Evolutionary conservation across 1,284 basidiomycete genomes (phyloP).

Genomic region (Tilletia indica): DNA sequence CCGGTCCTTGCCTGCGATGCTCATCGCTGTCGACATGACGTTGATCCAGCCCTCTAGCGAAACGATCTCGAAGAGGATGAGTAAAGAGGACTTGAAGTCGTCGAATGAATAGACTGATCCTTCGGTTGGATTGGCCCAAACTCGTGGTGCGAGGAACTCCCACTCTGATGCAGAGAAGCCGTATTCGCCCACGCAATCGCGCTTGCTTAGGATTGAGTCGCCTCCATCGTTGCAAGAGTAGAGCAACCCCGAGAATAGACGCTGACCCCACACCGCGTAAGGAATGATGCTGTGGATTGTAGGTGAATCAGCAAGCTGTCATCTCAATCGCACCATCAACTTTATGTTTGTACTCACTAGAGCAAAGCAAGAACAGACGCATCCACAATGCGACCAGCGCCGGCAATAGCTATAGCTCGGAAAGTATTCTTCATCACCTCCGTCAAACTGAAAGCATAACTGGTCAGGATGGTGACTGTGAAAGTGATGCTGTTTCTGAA

Average conservation of each 20-base stretch:
- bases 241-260: slow-evolving; percentile 83
- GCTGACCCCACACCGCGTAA: slow-evolving; percentile 94
- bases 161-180: slow-evolving; percentile 59
- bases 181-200: slow-evolving; percentile 76
- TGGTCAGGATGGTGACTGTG: neutral
- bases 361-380: slow-evolving; percentile 88
- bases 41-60: slow-evolving; percentile 92
- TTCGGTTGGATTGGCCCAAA: slow-evolving; percentile 81
- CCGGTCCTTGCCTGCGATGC: slow-evolving; percentile 66
- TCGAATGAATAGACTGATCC: slow-evolving; percentile 90
- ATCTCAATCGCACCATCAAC: neutral
- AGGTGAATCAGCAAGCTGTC: neutral
- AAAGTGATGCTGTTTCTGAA: neutral
- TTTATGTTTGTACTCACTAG: slow-evolving; percentile 55
- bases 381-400: slow-evolving; percentile 80
- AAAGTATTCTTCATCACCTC: slow-evolving; percentile 66
- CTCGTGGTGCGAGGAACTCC: slow-evolving; percentile 74
- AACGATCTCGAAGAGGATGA: slow-evolving; percentile 95
- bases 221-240: slow-evolving; percentile 77
- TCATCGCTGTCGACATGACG: slow-evolving; percentile 79
- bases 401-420: slow-evolving; percentile 85
- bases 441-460: neutral
- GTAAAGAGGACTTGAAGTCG: slow-evolving; percentile 75
- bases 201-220: slow-evolving; percentile 62
- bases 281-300: slow-evolving; percentile 69